A percentile compares a stretch with the other conserved stretches of the same genome.
These are phyloP conservation scores for Capronia coronata DNA, from an alignment of 2,329 filamentous ascomycete species.

Conservation along the genomic window DNA sequence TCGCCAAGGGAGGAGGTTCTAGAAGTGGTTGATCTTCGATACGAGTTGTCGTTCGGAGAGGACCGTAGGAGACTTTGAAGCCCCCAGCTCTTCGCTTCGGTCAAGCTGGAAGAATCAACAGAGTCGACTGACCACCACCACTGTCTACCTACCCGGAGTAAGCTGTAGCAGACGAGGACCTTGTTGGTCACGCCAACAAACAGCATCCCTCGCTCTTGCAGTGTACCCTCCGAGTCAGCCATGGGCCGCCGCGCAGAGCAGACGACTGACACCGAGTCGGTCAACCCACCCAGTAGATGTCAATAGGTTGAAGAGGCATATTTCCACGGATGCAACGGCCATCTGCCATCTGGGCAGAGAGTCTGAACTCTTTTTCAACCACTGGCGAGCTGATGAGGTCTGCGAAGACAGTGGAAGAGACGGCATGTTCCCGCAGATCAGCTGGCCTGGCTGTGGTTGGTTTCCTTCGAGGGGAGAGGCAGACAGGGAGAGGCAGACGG, in stretches of 20 bases:
- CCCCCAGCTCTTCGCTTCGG: background rate
- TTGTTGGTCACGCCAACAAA: constrained; percentile 4
- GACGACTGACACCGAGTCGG: constrained; percentile 1
- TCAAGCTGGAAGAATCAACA: background rate
- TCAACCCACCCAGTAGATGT: no score
- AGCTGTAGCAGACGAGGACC: background rate
- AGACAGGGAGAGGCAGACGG: no score
- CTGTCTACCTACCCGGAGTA: no score
- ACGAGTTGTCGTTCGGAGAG: background rate
- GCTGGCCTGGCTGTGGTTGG: no score
- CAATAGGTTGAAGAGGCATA: background rate
- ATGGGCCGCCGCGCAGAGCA: no score
- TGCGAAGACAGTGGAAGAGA: background rate
- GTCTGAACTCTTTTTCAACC: constrained; percentile 2
- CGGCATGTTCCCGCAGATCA: background rate
- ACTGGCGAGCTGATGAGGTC: constrained; percentile 1
- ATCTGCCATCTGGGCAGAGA: background rate
- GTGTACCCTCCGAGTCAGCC: no score
- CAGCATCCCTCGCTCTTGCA: no score
- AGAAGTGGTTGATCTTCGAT: constrained; percentile 3
- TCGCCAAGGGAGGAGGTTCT: background rate
- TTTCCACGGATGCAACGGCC: background rate
- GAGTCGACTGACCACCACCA: no score
- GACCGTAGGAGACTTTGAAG: background rate
- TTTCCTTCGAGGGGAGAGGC: no score